phyloP scores from a whole-genome alignment of 345 rosid genomes.

The Eucalyptus coolabah region DNA sequence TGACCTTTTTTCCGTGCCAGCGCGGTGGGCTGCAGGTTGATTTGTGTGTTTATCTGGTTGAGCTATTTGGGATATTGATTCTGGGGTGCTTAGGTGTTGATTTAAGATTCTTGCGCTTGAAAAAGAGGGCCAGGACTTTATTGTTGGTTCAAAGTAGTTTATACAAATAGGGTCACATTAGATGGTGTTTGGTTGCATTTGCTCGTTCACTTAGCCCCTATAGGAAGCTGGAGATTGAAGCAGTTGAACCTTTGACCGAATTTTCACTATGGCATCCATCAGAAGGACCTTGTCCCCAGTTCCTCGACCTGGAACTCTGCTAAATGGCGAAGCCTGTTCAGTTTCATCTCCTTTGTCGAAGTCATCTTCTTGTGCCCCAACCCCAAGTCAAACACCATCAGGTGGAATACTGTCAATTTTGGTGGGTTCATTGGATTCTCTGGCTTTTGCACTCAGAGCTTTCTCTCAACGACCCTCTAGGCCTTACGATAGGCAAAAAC shows the following conservation, averaged over 20 bases:
- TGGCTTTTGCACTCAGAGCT: slow-evolving; percentile 12
- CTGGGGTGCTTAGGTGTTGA: not conserved
- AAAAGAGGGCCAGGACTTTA: not conserved
- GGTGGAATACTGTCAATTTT: slow-evolving; percentile 27
- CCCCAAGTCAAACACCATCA: slow-evolving; percentile 10
- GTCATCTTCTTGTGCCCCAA: slow-evolving; percentile 8
- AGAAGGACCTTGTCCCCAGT: slow-evolving; percentile 49
- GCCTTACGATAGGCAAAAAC: slow-evolving; percentile 26
- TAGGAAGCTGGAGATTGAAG: not conserved
- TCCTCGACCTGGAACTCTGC: slow-evolving; percentile 23
- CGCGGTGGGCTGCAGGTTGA: not conserved
- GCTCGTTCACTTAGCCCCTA: not conserved
- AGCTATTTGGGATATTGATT: not conserved
- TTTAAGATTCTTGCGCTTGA: not conserved
- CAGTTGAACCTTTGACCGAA: not conserved
- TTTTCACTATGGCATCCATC: slow-evolving; percentile 40
- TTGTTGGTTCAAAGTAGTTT: not conserved
- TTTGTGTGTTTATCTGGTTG: not conserved
- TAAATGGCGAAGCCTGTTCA: slow-evolving; percentile 33
- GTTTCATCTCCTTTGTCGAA: slow-evolving; percentile 52
- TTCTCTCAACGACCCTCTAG: slow-evolving; percentile 27
- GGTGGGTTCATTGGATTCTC: slow-evolving; percentile 24
- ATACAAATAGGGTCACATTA: not conserved
- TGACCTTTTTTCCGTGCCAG: not conserved
- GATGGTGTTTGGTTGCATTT: not conserved